Percentiles rank a stretch among this genome's conserved stretches.
Evolutionary conservation across 192 early-diverging fungal species (phyloP).

Genomic region (Piromyces finnis): DNA sequence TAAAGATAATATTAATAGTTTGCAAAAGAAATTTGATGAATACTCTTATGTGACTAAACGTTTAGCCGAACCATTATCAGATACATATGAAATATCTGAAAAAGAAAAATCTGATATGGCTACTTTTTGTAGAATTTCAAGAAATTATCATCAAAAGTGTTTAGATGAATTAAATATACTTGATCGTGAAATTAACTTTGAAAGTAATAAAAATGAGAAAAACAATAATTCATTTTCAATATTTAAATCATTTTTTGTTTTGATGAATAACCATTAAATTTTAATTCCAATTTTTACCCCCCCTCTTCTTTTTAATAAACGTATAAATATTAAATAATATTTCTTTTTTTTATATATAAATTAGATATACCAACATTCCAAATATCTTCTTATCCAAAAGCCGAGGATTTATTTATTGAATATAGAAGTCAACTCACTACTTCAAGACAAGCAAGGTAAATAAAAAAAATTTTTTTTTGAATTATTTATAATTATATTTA

Average conservation of each 20-base stretch:
- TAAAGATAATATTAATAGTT: not conserved
- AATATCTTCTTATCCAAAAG: not conserved
- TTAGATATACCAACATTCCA: not conserved
- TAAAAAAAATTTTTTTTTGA: not conserved
- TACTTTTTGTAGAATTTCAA: not conserved
- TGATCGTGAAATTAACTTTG: not conserved
- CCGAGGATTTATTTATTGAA: not conserved
- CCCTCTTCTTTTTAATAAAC: too few relatives aligned
- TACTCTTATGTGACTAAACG: not conserved
- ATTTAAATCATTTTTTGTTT: too few relatives aligned
- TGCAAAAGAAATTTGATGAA: not conserved
- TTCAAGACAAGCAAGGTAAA: not conserved
- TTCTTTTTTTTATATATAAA: not conserved
- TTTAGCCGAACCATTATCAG: not conserved
- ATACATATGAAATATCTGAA: not conserved
- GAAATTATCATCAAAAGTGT: not conserved
- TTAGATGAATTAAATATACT: not conserved
- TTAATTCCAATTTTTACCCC: too few relatives aligned
- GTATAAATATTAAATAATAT: too few relatives aligned
- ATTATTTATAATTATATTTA: too few relatives aligned
- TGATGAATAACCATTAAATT: too few relatives aligned
- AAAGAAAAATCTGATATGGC: not conserved
- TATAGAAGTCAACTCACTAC: not conserved
- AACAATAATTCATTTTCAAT: too few relatives aligned
- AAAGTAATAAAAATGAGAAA: too few relatives aligned